A percentile compares a stretch with the other conserved stretches of the same genome.
These are phyloP conservation scores for Phytophthora fragariae DNA, from an alignment of 352 stramenopile species.

Conservation along the genomic window DNA sequence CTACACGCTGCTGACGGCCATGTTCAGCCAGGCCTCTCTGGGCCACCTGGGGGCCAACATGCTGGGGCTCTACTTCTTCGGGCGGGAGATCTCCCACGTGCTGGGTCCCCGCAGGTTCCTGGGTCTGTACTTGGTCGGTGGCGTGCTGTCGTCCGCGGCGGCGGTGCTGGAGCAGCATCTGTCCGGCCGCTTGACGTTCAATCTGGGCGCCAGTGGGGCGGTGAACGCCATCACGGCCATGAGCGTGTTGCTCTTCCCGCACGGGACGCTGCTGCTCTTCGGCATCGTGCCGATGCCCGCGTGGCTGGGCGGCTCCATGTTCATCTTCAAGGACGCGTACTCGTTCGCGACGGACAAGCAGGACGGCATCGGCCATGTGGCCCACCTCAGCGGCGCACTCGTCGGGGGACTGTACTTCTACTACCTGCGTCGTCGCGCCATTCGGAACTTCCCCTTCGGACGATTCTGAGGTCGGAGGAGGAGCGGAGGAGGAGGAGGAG, in stretches of 20 bases:
- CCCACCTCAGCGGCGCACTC: slow-evolving; percentile 71
- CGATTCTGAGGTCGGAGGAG: slow-evolving; percentile 22
- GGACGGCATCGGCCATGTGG: slow-evolving; percentile 78
- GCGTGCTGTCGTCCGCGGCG: slow-evolving; percentile 67
- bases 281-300: slow-evolving; percentile 77
- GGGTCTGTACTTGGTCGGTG: slow-evolving; percentile 73
- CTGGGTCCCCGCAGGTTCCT: slow-evolving; percentile 74
- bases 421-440: slow-evolving; percentile 46
- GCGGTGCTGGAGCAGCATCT: slow-evolving; percentile 70
- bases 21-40: slow-evolving; percentile 74
- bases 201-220: slow-evolving; percentile 76
- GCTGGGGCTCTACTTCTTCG: slow-evolving; percentile 83
- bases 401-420: slow-evolving; percentile 71
- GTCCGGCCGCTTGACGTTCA: slow-evolving; percentile 51
- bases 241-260: slow-evolving; percentile 74
- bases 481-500: neutral
- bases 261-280: slow-evolving; percentile 80
- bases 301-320: slow-evolving; percentile 72
- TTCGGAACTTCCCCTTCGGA: slow-evolving; percentile 32
- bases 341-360: slow-evolving; percentile 54
- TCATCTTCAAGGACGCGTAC: slow-evolving; percentile 82
- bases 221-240: slow-evolving; percentile 84
- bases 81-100: slow-evolving; percentile 70
- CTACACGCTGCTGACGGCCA: slow-evolving; percentile 78
- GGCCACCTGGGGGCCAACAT: slow-evolving; percentile 77